Evolutionary conservation across 306 rosid species (phyloP), one percentile per base, ranked within the genome.

Genomic region (Trifolium subterraneum): DNA sequence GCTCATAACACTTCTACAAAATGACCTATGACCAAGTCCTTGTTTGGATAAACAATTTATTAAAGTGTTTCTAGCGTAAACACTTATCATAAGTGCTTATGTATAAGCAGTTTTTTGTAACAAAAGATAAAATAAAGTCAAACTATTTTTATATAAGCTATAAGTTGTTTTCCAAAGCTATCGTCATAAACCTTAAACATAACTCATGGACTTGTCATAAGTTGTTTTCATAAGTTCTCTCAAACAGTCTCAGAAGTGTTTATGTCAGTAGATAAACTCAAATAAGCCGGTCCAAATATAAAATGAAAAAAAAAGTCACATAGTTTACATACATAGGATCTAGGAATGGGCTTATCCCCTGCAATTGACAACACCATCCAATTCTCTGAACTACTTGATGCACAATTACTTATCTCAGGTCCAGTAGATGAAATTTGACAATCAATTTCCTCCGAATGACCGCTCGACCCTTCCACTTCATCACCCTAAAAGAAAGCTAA

Each of bases 351-450:
- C 51, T 84, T 80, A 35, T 84, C 78, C 58, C 85, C 87, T 0
- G 85, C 72, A 69, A 80, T 80, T 69, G 87, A 84, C 78, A 84
- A 56, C 75, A 84, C 85, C 87, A 84, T 90, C 98, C 98, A 94
- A 54, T 85, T 91, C 80, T 90, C 97, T 2, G 90, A 90, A 85
- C 79, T 85, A 2, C 86, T 89, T 33, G 82, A 65, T 20, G 88
- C 60, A 80, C 88, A 82, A 73, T 66, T 78, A 88, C 84, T 79
- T 39, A 72, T 77, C 88, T 88, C 93, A 9, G 94, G 87, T 4
- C 78, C 90, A 13, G 87, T 81, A 62, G 90, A 77, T 3, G 86
- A 66, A 71, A 81, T 55, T 50, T 81, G 87, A 65, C 71, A 68
- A 54, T 88, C 86, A 27, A 36, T 86, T 62, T 89, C 90, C 79